Evolutionary conservation across 208 protist genomes (phyloP).

Genomic region (Trypanosoma mega): DNA sequence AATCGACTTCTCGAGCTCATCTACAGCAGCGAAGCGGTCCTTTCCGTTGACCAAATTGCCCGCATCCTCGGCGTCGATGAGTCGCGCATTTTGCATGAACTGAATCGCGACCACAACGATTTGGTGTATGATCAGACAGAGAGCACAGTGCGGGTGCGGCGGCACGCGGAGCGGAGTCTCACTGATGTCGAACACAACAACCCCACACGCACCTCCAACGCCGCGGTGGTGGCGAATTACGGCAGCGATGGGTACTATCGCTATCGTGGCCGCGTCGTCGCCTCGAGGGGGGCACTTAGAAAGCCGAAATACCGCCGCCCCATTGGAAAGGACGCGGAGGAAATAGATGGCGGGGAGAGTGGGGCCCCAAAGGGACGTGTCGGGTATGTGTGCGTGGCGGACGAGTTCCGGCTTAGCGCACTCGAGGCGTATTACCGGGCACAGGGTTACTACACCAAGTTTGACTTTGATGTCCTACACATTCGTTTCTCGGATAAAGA

Average conservation of each 20-base stretch:
- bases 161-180: background rate
- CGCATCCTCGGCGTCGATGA: slow-evolving; percentile 41
- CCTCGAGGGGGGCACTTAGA: slow-evolving; percentile 14
- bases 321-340: background rate
- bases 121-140: slow-evolving; percentile 11
- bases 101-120: slow-evolving; percentile 13
- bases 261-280: background rate
- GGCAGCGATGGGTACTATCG: slow-evolving; percentile 12
- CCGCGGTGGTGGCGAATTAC: slow-evolving; percentile 1
- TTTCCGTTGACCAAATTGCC: slow-evolving; percentile 45
- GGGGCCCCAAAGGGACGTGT: slow-evolving; percentile 43
- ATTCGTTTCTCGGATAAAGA: slow-evolving; percentile 56
- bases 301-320: slow-evolving; percentile 26
- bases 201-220: background rate
- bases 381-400: slow-evolving; percentile 73
- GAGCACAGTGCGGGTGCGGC: slow-evolving; percentile 16
- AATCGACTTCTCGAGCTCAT: slow-evolving; percentile 43
- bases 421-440: slow-evolving; percentile 55
- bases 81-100: slow-evolving; percentile 17
- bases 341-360: slow-evolving; percentile 14
- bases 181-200: background rate
- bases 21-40: slow-evolving; percentile 26
- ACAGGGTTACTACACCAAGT: slow-evolving; percentile 78
- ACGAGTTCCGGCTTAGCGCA: slow-evolving; percentile 65
- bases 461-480: slow-evolving; percentile 77